Evolutionary conservation across 306 rosid species (phyloP), one percentile per base, ranked within the genome.

Genomic region (Prunus kanzakura): DNA sequence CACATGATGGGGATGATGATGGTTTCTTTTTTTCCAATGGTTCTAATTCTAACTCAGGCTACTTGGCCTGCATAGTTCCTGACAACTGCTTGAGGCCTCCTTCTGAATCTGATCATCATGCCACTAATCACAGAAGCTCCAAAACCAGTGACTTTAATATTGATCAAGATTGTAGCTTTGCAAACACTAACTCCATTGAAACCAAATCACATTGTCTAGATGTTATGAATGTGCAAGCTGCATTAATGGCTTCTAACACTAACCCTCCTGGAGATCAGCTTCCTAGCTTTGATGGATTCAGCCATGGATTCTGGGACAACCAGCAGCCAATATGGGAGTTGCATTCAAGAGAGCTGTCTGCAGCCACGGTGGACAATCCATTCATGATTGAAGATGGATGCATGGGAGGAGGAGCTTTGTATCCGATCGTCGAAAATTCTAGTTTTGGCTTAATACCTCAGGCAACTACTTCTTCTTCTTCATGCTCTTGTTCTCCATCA

Each of bases 1-100:
- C 74, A 72, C 63, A 75, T 71, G n/a, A 61, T 13, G 38, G 23
- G 29, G 78, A 69, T 69, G 69, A 83, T 69, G 83, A 88, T 2
- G 60, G 61, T 60, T 88, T 89, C 86, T 92, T 89, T 76, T 91
- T 89, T 81, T 80, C 93, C 20, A 78, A 29, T 69, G 83, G 84
- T 79, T 80, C 85, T 12, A 55, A 78, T 62, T 54, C 66, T 16
- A 96, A 92, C 88, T 91, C 97, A 2, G 99, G 99, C 45, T 96
- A 96, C 72, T 86, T 96, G 81, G 93, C 91, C 76, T 96, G 97
- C 88, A 91, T 96, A 13, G 99, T 96, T 67, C 98, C 99, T 83
- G 98, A 91, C 70, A 87, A 83, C 56, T 96, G 98, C 80, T 84
- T 96, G 81, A 91, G 86, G 67, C 95, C 92, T 63, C 80, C 89